Base-by-base conservation (phyloP, 139 green algal genomes). In the Haematococcus lacustris region DNA sequence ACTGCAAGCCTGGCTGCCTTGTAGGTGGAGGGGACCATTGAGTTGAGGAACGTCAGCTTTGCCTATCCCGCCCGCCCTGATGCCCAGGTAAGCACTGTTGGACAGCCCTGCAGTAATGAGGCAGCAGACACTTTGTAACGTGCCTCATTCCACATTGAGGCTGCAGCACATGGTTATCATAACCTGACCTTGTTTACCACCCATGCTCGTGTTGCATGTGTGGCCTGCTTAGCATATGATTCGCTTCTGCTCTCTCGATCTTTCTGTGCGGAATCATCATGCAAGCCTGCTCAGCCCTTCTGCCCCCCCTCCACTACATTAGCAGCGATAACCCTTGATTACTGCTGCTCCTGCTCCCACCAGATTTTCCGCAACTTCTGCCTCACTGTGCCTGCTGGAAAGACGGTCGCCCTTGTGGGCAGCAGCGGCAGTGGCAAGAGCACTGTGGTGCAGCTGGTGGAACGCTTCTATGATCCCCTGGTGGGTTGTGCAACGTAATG, bases 331-430 rank as follows among this genome's bases (percentile, higher is more conserved):
- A 57, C 47, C 21, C 13, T 57, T n/a, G 47, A 21, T 21, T n/a
- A 21, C 13, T 57, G 13, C 21, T 57, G 47, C 47, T 57, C 47
- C 47, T n/a, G 13, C 13, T 57, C 21, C 47, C 13, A 13, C 13
- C 53, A 63, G 62, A 75, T 83, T 0, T 74, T 85, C 40, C 40
- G 68, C 4, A 61, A 71, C 51, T 75, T 87, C 47, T 75, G 1
- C 23, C 51, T 87, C 38, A 51, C 35, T 25, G 61, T 90, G 6
- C 38, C 67, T 7, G 75, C 88, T 23, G 94, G 94, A 7, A 85
- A 87, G 51, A 95, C 89, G 0, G 83, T 95, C n/a, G 94, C 94
- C 3, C 85, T 98, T 33, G 92, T 97, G 30, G 93, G 94, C 50
- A 83, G 88, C 76, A 89, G 74, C 53, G 94, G 94, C 40, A 88